phyloP scores from a whole-genome alignment of 1,284 basidiomycete species.

The Microbotryum lychnidis-dioicae region DNA sequence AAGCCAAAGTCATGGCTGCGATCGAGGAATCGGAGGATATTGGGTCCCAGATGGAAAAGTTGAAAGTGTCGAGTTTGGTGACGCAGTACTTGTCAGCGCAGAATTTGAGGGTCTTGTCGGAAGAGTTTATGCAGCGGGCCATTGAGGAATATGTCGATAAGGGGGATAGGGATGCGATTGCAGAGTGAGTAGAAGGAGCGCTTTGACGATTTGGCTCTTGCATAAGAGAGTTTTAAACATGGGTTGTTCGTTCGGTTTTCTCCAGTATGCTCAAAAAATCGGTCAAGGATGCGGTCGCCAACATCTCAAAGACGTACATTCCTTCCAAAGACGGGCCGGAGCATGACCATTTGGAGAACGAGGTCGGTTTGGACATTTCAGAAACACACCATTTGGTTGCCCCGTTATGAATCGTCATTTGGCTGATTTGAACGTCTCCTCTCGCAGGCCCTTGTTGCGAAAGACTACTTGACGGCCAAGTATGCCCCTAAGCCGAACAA shows the following conservation, averaged over 20 bases:
- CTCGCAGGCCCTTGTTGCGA: neutral
- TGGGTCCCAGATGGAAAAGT: slow-evolving; percentile 37
- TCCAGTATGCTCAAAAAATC: slow-evolving; percentile 31
- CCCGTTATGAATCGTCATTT: neutral
- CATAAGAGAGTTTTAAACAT: neutral
- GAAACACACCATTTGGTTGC: too few relatives aligned
- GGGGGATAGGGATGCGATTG: slow-evolving; percentile 81
- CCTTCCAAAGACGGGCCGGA: slow-evolving; percentile 22
- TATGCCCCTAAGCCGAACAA: slow-evolving; percentile 27
- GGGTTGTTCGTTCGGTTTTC: too few relatives aligned
- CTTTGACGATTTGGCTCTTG: neutral
- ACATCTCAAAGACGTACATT: slow-evolving; percentile 21
- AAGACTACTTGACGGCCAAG: slow-evolving; percentile 23
- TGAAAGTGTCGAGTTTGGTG: slow-evolving; percentile 55
- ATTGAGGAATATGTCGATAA: slow-evolving; percentile 91
- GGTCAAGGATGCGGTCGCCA: slow-evolving; percentile 25
- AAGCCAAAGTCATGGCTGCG: slow-evolving; percentile 4
- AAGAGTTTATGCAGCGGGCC: slow-evolving; percentile 78
- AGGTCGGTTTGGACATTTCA: slow-evolving; percentile 12
- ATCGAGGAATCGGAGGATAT: slow-evolving; percentile 4
- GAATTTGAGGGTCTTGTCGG: slow-evolving; percentile 75
- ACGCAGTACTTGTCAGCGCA: slow-evolving; percentile 81
- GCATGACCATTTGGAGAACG: slow-evolving; percentile 23
- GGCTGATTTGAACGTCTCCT: neutral
- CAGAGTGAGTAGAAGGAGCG: slow-evolving; percentile 14